Evolutionary conservation across 495 filamentous ascomycete genomes (phyloP), one percentile per base, ranked within the genome.

Genomic region (Rusavskia elegans): DNA sequence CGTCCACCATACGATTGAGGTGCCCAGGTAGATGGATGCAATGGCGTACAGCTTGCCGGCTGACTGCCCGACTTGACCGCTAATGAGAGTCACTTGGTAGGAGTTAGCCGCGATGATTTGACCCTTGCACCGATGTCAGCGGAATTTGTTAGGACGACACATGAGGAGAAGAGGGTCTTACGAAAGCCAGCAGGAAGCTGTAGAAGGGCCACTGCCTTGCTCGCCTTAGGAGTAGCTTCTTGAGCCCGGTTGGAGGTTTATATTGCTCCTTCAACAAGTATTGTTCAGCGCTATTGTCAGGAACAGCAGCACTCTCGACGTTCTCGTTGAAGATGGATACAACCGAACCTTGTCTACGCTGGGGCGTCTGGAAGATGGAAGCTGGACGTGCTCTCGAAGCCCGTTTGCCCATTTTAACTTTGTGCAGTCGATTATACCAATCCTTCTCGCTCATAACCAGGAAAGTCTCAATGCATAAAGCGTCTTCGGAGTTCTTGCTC

Each of bases 141-240:
- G 32, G 13, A 2, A 35, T 10, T 35, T 11, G 2, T 19, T 19
- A 38, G 23, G 36, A n/a, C 19, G 16, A 19, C 23, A 14, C 3
- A 45, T 25, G 8, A 19, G 14, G 19, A 11, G 14, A 6, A 46
- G 25, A 58, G 8, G 21, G 2, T 11, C 62, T 61, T 52, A 66
- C 64, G 38, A 85, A 68, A 45, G 81, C 81, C 17, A 85, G 69
- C 39, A 86, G 67, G 52, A 88, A 72, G 5, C 81, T 77, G 64
- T 88, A 88, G 8, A 87, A 55, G 0, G 84, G 84, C 84, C 84
- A 88, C 56, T 83, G 78, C 17, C 65, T 68, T 29, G 71, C 65
- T 17, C 70, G 71, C 51, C 74, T 54, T 46, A 71, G 66, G 62
- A 70, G 69, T 57, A 68, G 64, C 48, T 76, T 80, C 56, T 72